A percentile compares a stretch with the other conserved stretches of the same genome.
Conservation (phyloP, 768 basidiomycete genomes). For the Hebeloma cylindrosporum region DNA sequence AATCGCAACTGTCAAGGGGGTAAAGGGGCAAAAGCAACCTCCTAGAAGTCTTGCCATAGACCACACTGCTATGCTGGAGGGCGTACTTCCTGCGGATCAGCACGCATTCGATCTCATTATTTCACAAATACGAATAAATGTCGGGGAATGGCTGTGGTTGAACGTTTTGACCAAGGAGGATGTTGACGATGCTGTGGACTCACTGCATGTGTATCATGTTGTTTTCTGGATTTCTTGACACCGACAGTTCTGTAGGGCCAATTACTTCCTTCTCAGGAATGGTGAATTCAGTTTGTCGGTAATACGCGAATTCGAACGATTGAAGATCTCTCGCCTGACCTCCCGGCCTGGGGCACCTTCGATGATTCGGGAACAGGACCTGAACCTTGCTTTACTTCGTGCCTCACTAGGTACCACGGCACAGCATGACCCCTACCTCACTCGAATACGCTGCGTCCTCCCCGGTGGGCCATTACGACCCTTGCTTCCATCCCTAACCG, state of each 20-base stretch:
- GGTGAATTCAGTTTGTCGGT: constrained; percentile 85
- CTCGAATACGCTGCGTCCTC: constrained; percentile 71
- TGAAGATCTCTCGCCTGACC: constrained; percentile 77
- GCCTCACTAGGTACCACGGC: constrained; percentile 88
- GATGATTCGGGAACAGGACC: constrained; percentile 88
- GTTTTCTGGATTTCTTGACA: constrained; percentile 2
- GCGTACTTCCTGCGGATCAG: constrained; percentile 71
- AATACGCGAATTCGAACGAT: constrained; percentile 82
- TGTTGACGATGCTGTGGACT: constrained; percentile 81
- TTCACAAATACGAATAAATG: constrained; percentile 69
- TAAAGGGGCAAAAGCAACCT: constrained; percentile 76
- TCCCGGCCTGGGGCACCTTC: constrained; percentile 61
- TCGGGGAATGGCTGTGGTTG: constrained; percentile 94
- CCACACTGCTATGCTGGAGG: constrained; percentile 64
- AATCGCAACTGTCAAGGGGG: constrained; percentile 78
- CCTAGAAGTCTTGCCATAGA: constrained; percentile 64
- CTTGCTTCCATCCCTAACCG: constrained; percentile 70
- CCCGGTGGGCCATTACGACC: constrained; percentile 83
- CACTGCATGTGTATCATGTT: constrained; percentile 55
- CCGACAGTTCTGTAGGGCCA: constrained; percentile 51
- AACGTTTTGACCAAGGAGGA: constrained; percentile 84
- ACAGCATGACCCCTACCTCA: constrained; percentile 79
- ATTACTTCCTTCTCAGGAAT: constrained; percentile 86
- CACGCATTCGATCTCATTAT: constrained; percentile 77
- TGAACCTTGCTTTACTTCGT: constrained; percentile 83